Evolutionary conservation across 768 basidiomycete genomes (phyloP), one percentile per base, ranked within the genome.

Genomic region (Calocybe gangraenosa): DNA sequence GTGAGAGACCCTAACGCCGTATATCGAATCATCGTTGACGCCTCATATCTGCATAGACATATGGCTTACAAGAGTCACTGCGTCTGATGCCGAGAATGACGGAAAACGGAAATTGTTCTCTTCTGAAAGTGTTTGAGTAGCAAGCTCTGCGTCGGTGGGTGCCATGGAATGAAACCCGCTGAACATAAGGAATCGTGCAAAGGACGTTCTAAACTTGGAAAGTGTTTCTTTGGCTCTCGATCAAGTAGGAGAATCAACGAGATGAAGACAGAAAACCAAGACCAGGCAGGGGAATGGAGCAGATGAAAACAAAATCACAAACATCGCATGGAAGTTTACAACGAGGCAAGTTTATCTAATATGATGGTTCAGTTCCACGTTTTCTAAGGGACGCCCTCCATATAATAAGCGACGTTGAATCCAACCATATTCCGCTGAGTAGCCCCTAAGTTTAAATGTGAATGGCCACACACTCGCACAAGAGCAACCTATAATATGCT

Each of bases 11-110:
- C 72, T 75, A 44, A 25, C 18, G 42, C 39, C 18, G 14, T 22
- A 21, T 46, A 28, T 28, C 25, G 25, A 28, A 6, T 5, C 25
- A 28, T 6, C 25, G 5, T 6, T 5, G 25, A 28, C 6, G 25
- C n/a, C n/a, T n/a, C n/a, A 20, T 14, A 35, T 35, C 17, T 14
- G 10, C 28, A 11, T n/a, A n/a, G n/a, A n/a, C n/a, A n/a, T n/a
- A 31, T 39, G 6, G 51, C 65, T 51, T 47, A 81, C 82, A 20
- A 92, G 72, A 14, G 87, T 90, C 42, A 92, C 79, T 11, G 89
- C 89, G 53, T 92, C 90, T 28, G 78, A 73, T 7, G 87, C 80
- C 22, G 78, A 77, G 65, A 92, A 92, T 18, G 84, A 75, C 0
- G 77, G 67, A 56, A 91, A 91, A 40, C 85, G 82, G 58, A 79